Evolutionary conservation across 148 eudicot genomes (phyloP), one percentile per base, ranked within the genome.

Genomic region (Camellia japonica): DNA sequence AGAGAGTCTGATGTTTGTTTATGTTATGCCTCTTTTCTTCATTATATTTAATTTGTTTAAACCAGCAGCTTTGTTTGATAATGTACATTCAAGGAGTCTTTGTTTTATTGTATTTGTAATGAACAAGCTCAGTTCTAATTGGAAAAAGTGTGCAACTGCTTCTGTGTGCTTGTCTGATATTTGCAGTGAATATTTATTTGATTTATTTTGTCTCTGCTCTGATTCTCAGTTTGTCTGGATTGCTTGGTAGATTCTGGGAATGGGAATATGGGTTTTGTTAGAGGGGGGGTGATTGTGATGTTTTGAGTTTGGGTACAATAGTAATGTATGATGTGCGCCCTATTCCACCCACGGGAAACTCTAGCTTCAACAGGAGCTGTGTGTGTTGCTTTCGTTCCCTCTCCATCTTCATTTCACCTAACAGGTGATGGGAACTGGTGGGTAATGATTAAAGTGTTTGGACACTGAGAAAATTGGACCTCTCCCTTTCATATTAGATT

Each of bases 71-170:
- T 78, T 44, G 75, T 74, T 78, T 72, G 80, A 73, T 23, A 59
- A 56, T 84, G 81, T 81, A 84, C 44, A 70, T 78, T 68, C 41
- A 68, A 23, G 75, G 80, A 54, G 58, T 67, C 64, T 64, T 70
- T 30, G 38, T 30, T 30, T 56, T 74, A 68, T 59, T 84, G 68
- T 84, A 16, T 81, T 79, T 84, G 74, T 77, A 84, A 65, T 77
- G 83, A 62, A 74, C 54, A 80, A 79, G 61, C 74, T 62, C 43
- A 30, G 38, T 30, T 30, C 38, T 30, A 30, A 30, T 30, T 68
- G 68, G 56, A 47, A 56, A 78, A 51, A 52, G 78, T 46, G 78
- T 80, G 78, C 15, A 44, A 72, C 78, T 70, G 20, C 38, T 30
- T 55, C 13, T 75, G 73, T 38, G 41, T 74, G 72, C 7, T 80